Evolutionary conservation across 1,284 basidiomycete species (phyloP), one percentile per base, ranked within the genome.

Genomic region (Pholiota adiposa): DNA sequence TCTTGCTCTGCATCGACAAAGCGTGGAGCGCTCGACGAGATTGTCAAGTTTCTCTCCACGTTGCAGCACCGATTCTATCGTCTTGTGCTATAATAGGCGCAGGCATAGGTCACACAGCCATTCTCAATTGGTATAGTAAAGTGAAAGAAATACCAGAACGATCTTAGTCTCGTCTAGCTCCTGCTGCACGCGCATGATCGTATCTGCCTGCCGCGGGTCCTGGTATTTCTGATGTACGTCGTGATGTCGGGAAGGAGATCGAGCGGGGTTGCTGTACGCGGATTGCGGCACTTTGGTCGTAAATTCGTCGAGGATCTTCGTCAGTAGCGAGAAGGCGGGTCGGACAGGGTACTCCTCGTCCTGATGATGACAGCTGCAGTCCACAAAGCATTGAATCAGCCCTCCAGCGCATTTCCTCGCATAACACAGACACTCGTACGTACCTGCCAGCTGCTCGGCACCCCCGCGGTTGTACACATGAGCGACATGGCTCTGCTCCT

Each of bases 81-180:
- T 99, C 84, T 99, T 98, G 84, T 99, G 97, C 93, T 97, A 70
- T 49, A 56, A 54, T 44, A 40, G 48, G 29, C 54, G 18, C 18
- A 54, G 21, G 40, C 36, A 14, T 11, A 51, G 18, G 4, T 38
- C 19, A 18, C n/a, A 44, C 23, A 48, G 51, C 23, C 8, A 4
- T 38, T 23, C 49, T 23, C n/a, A n/a, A 33, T 16, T 38, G 23
- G 4, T 14, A 14, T 21, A n/a, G 40, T 8, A 31, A 57, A n/a
- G n/a, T n/a, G n/a, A n/a, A 52, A 34, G 27, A 79, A 90, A 63
- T 66, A 96, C 94, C 74, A 98, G 78, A 36, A 99, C 89, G 67
- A 99, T 97, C 89, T 99, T 99, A 7, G 97, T 99, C 81, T 99
- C 97, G 73, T 99, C 97, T 51, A 99, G 77, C 73, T 99, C 97